phyloP scores from a whole-genome alignment of 495 filamentous ascomycete genomes.

The Gamarada debralockiae region DNA sequence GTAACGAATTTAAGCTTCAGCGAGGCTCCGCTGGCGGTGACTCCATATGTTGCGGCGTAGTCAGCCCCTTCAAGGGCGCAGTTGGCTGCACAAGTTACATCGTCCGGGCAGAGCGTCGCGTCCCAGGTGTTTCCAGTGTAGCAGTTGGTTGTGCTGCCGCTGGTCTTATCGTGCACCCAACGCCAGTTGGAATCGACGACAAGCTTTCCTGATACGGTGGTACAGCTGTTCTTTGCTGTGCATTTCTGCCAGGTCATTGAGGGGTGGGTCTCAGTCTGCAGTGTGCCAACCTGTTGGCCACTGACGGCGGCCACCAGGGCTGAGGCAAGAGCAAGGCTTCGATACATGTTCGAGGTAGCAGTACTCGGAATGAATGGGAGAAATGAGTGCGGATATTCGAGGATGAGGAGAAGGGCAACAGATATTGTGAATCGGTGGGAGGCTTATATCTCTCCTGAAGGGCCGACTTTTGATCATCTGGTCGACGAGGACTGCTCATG shows the following conservation, averaged over 20 bases:
- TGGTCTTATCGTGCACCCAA: slow-evolving; percentile 47
- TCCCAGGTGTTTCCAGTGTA: slow-evolving; percentile 61
- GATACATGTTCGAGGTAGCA: too few relatives aligned
- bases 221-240: slow-evolving; percentile 32
- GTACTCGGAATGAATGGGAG: background rate
- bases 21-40: slow-evolving; percentile 46
- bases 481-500: too few relatives aligned
- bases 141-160: slow-evolving; percentile 54
- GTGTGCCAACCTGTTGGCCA: slow-evolving; percentile 28
- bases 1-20: slow-evolving; percentile 56
- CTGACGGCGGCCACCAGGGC: slow-evolving; percentile 16
- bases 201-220: slow-evolving; percentile 45
- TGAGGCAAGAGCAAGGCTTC: slow-evolving; percentile 16
- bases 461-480: too few relatives aligned
- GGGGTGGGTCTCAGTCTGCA: slow-evolving; percentile 42
- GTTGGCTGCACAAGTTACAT: slow-evolving; percentile 48
- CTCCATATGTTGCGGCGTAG: slow-evolving; percentile 54
- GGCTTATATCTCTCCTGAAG: too few relatives aligned
- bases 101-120: slow-evolving; percentile 48
- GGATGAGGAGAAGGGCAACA: background rate
- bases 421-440: too few relatives aligned
- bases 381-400: background rate
- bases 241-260: slow-evolving; percentile 44
- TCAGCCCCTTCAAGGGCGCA: slow-evolving; percentile 60
- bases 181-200: slow-evolving; percentile 66